Evolutionary conservation across 139 green algal species (phyloP).

Genomic region (Chlamydomonas asymmetrica): DNA sequence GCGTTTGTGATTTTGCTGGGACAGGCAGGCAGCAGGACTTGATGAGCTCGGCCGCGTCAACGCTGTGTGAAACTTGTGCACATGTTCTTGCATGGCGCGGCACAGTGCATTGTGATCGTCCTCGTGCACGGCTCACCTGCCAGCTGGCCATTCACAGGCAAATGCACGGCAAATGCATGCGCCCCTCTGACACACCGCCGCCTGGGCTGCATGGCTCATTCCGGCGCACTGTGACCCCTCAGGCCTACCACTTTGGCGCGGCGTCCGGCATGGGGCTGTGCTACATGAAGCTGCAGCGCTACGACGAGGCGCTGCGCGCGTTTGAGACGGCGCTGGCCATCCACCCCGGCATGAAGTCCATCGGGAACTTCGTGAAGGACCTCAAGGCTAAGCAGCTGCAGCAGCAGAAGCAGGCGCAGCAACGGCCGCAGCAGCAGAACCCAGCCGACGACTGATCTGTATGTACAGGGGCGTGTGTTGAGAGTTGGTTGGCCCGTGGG

Average conservation of each 20-base stretch:
- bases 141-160: neutral
- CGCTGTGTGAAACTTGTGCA: no score
- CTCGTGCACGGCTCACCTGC: no score
- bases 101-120: no score
- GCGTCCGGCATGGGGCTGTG: conserved; percentile 70
- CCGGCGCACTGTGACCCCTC: neutral
- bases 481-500: no score
- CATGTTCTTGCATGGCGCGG: no score
- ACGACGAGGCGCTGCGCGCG: conserved; percentile 44
- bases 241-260: conserved; percentile 74
- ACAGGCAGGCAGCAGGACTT: no score
- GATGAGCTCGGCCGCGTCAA: no score
- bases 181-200: neutral
- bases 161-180: no score
- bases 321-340: conserved; percentile 59
- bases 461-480: neutral
- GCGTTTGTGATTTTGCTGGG: no score
- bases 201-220: neutral
- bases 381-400: conserved; percentile 18
- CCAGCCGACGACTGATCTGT: neutral
- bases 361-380: conserved; percentile 38
- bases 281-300: conserved; percentile 36
- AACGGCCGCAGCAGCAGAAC: neutral
- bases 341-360: conserved; percentile 47
- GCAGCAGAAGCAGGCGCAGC: no score